These are phyloP conservation scores for Candida piceae DNA, from an alignment of 805 yeast genomes.

Conservation along the genomic window DNA sequence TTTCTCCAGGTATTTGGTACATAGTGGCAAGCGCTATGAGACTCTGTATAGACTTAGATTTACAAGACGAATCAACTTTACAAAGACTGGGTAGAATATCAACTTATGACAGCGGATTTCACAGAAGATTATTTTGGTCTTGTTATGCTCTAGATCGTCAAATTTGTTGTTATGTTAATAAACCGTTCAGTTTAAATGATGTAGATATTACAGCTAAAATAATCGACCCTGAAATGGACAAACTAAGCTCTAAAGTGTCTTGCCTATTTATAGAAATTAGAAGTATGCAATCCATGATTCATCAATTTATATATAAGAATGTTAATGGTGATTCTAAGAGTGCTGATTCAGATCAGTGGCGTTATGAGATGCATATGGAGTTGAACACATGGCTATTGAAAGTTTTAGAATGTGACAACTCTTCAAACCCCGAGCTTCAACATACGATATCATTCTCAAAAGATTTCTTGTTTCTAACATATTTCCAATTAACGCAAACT, in stretches of 20 bases:
- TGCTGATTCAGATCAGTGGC: conserved; percentile 4
- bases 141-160: conserved; percentile 43
- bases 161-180: conserved; percentile 40
- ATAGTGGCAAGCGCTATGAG: conserved; percentile 39
- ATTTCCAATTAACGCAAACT: conserved; percentile 14
- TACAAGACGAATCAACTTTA: conserved; percentile 34
- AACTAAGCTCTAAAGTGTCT: conserved; percentile 8
- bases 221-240: not conserved
- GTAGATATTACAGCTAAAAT: conserved; percentile 12
- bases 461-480: conserved; percentile 15
- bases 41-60: conserved; percentile 39
- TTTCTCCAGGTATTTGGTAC: conserved; percentile 46
- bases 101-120: conserved; percentile 3
- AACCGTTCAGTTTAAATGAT: conserved; percentile 44
- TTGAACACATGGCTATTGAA: conserved; percentile 12
- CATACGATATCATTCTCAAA: conserved; percentile 2
- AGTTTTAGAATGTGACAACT: conserved; percentile 4
- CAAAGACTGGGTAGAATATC: not conserved
- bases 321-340: not conserved
- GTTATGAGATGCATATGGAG: conserved; percentile 12
- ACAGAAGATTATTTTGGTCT: conserved; percentile 40
- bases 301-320: conserved; percentile 10
- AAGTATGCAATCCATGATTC: conserved; percentile 16
- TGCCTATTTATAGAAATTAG: conserved; percentile 13
- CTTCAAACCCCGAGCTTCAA: not conserved